Evolutionary conservation across 345 rosid species (phyloP), one percentile per base, ranked within the genome.

Genomic region (Raphanus sativus): DNA sequence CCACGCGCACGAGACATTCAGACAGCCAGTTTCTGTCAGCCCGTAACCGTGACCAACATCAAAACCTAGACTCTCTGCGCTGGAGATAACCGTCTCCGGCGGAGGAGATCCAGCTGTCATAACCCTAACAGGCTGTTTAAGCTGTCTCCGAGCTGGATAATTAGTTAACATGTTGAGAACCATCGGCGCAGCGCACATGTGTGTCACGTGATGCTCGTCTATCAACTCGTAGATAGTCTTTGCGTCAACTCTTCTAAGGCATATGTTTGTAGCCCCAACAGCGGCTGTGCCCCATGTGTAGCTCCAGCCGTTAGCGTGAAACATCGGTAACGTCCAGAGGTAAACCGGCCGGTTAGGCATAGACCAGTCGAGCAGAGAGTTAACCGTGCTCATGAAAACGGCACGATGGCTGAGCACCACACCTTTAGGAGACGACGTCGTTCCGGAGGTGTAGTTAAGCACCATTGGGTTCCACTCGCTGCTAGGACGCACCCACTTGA

Each of bases 251-350:
- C 86, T 89, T 9, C 90, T 81, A 0, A 82, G 78, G 82, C 91
- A 89, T 5, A 89, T 67, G 70, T 84, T 89, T 8, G 91, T 85
- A 10, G 89, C 94, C 54, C 93, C 94, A 13, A 84, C 86, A 0
- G 89, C 94, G 0, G 91, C 94, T 15, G 84, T 79, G 4, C 86
- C 94, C 94, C 94, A 89, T 0, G 81, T 70, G 60, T 76, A 83
- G 25, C 86, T 67, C 94, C 94, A 89, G 0, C 94, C 91, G 15
- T 89, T 89, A 30, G 85, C 86, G 32, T 89, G 91, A 63, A 89
- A 89, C 83, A 87, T 87, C 0, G 93, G 93, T 33, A 89, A 34
- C 5, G 87, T 83, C 94, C 94, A 89, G 0, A 89, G 77, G 61
- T 86, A 86, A 56, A 85, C 85, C 1, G 91, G 84, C 65, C 40